These are phyloP conservation scores for Candolleomyces efflorescens DNA, from an alignment of 768 basidiomycete species.

Conservation along the genomic window DNA sequence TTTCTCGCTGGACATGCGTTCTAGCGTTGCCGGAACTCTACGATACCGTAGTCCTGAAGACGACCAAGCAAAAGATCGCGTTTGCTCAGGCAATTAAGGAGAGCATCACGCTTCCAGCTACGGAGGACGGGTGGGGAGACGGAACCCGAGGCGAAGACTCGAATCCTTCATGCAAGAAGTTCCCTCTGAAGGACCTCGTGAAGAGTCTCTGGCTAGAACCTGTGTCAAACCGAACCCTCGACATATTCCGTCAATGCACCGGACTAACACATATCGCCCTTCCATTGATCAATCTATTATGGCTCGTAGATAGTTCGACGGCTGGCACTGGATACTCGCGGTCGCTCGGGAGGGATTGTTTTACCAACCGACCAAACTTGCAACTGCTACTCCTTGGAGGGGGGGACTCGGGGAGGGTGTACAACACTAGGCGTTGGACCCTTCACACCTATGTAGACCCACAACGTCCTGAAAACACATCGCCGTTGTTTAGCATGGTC, in stretches of 20 bases:
- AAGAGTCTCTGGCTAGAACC: constrained; percentile 17
- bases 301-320: constrained; percentile 12
- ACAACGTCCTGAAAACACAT: too few relatives aligned
- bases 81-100: constrained; percentile 3
- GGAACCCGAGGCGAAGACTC: too few relatives aligned
- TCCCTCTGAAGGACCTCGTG: neutral
- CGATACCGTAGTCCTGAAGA: constrained; percentile 14
- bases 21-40: constrained; percentile 23
- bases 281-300: constrained; percentile 16
- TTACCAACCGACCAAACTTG: too few relatives aligned
- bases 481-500: too few relatives aligned
- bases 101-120: too few relatives aligned
- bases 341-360: too few relatives aligned
- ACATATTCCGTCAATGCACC: constrained; percentile 16
- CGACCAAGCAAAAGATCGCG: neutral
- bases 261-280: constrained; percentile 15
- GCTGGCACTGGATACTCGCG: too few relatives aligned
- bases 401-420: too few relatives aligned
- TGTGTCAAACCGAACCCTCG: constrained; percentile 12
- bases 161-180: neutral
- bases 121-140: too few relatives aligned
- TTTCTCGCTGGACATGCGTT: constrained; percentile 18
- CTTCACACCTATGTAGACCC: too few relatives aligned
- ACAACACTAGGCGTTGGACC: too few relatives aligned
- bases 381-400: too few relatives aligned